A percentile compares a stretch with the other conserved stretches of the same genome.
These are phyloP conservation scores for Verbascum thapsus DNA, from an alignment of 257 asterid genomes.

Conservation along the genomic window DNA sequence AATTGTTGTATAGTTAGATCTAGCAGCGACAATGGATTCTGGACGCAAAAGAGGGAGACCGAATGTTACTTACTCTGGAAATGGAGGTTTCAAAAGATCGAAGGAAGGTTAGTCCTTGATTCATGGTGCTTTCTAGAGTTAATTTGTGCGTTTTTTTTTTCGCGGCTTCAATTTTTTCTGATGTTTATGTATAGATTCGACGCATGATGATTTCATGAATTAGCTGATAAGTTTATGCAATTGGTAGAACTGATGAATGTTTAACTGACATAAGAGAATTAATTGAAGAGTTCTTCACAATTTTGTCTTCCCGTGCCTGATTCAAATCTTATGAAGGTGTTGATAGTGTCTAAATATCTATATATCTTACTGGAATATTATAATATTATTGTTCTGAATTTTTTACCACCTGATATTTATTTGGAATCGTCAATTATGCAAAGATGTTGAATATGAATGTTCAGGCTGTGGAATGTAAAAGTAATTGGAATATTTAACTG, in stretches of 20 bases:
- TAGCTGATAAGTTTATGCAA: constrained; percentile 2
- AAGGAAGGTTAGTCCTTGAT: constrained; percentile 43
- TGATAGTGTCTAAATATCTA: background rate
- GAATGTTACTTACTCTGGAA: constrained; percentile 33
- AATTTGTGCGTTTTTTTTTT: background rate
- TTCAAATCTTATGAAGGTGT: background rate
- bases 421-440: constrained; percentile 14
- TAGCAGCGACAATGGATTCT: constrained; percentile 37
- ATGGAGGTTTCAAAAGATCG: constrained; percentile 44
- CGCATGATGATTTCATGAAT: background rate
- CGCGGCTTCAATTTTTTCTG: background rate
- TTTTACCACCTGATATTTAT: background rate
- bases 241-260: constrained; percentile 1
- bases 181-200: background rate
- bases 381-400: constrained; percentile 1
- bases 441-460: constrained; percentile 18
- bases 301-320: background rate
- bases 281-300: no score
- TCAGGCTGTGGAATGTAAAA: constrained; percentile 27
- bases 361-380: background rate
- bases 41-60: constrained; percentile 50
- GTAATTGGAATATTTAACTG: constrained; percentile 45
- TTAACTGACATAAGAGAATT: no score
- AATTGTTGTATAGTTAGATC: constrained; percentile 6
- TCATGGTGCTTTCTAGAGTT: background rate